Conservation (phyloP, 768 basidiomycete species). For the Leucocoprinus leucothites region DNA sequence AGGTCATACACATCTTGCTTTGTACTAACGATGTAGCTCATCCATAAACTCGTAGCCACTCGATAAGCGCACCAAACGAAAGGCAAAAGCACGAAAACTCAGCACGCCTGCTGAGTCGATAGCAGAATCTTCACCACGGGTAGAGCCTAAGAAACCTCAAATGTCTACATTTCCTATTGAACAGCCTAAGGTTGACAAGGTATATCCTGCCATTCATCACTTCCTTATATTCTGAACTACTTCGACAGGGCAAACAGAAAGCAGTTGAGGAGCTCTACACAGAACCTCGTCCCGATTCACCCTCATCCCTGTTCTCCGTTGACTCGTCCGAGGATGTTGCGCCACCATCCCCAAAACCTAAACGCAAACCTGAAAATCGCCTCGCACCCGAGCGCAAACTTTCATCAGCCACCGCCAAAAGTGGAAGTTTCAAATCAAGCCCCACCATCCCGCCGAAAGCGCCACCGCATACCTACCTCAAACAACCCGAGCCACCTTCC, state of each 20-base stretch:
- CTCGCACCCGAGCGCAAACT: conserved; percentile 1
- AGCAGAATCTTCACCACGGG: background rate
- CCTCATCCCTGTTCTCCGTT: conserved; percentile 8
- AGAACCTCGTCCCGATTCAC: conserved; percentile 4
- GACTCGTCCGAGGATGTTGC: conserved; percentile 10
- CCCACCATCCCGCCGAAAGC: conserved; percentile 13
- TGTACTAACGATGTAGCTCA: background rate
- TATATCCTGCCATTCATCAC: background rate
- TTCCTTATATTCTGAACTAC: background rate
- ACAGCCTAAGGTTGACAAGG: conserved; percentile 1
- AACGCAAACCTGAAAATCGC: background rate
- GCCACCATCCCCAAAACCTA: background rate
- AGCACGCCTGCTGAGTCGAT: background rate
- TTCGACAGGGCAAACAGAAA: conserved; percentile 4
- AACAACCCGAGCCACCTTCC: conserved; percentile 19
- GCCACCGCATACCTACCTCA: conserved; percentile 20
- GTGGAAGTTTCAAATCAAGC: conserved; percentile 1
- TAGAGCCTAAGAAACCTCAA: too few species aligned
- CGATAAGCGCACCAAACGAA: background rate
- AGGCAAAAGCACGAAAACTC: background rate
- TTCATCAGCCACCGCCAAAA: background rate
- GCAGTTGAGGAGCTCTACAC: conserved; percentile 6
- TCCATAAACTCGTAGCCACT: background rate
- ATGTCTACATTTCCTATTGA: background rate
- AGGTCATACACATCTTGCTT: background rate